These are phyloP conservation scores for Fusarium tjaetaba DNA, from an alignment of 2,329 filamentous ascomycete species.

Conservation along the genomic window DNA sequence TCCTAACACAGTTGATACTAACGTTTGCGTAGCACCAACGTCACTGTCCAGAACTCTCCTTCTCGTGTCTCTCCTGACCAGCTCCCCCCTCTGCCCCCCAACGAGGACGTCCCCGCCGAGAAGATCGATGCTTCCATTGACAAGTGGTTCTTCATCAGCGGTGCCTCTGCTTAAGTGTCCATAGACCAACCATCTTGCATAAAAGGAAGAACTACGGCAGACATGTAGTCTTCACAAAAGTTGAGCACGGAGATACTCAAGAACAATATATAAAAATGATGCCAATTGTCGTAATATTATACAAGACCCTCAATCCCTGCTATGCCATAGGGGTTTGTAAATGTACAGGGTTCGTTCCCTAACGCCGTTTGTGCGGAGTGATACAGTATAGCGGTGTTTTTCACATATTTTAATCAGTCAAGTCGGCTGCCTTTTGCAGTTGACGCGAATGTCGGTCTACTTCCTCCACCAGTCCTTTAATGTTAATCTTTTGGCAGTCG, in stretches of 20 bases:
- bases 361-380: slow-evolving; percentile 48
- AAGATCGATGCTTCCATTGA: slow-evolving; percentile 97
- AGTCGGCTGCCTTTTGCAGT: slow-evolving; percentile 83
- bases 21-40: slow-evolving; percentile 75
- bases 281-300: slow-evolving; percentile 41
- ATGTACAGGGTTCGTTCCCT: slow-evolving; percentile 39
- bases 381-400: slow-evolving; percentile 42
- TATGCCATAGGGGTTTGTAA: slow-evolving; percentile 24
- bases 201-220: slow-evolving; percentile 23
- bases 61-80: slow-evolving; percentile 75
- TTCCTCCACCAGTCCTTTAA: slow-evolving; percentile 88
- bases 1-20: slow-evolving; percentile 36
- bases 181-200: slow-evolving; percentile 21
- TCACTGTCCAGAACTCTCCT: slow-evolving; percentile 76
- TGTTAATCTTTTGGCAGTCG: slow-evolving; percentile 81
- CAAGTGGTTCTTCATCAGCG: slow-evolving; percentile 99
- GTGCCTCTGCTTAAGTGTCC: slow-evolving; percentile 78
- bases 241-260: slow-evolving; percentile 25
- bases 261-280: slow-evolving; percentile 34
- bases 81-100: slow-evolving; percentile 79
- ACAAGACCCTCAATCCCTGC: slow-evolving; percentile 35
- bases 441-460: slow-evolving; percentile 88
- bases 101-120: slow-evolving; percentile 83
- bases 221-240: slow-evolving; percentile 31
- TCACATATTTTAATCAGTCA: slow-evolving; percentile 60